Evolutionary conservation across 306 rosid species (phyloP).

Genomic region (Quercus engelmannii): DNA sequence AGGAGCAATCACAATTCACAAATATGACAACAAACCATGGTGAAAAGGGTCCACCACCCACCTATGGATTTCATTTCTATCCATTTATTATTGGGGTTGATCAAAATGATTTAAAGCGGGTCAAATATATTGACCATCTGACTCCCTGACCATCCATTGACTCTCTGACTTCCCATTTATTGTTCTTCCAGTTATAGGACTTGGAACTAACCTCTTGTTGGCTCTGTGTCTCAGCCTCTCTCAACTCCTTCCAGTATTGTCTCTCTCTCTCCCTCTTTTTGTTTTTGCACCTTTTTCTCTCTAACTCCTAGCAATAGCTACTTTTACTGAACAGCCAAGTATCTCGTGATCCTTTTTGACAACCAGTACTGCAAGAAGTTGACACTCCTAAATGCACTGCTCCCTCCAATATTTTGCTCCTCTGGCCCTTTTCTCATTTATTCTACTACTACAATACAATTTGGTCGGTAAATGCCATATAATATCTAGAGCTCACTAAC

Average conservation of each 20-base stretch:
- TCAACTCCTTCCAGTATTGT: too few species aligned
- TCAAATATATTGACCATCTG: constrained; percentile 34
- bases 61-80: constrained; percentile 33
- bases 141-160: constrained; percentile 37
- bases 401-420: not conserved
- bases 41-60: constrained; percentile 40
- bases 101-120: not conserved
- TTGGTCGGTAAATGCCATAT: not conserved
- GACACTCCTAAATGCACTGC: not conserved
- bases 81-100: constrained; percentile 9
- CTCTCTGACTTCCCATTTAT: constrained; percentile 43
- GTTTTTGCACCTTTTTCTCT: not conserved
- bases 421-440: not conserved
- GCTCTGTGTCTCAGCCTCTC: not conserved
- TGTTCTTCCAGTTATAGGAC: not conserved
- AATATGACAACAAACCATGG: not conserved
- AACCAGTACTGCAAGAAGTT: not conserved
- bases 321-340: not conserved
- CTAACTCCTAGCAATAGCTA: too few species aligned
- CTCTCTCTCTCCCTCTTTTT: not conserved
- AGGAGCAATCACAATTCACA: not conserved
- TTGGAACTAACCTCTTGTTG: not conserved
- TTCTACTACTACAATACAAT: not conserved
- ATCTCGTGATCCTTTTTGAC: constrained; percentile 11
- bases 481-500: not conserved